Evolutionary conservation across 129 eudicot species (phyloP).

Genomic region (Saussurea involucrata): DNA sequence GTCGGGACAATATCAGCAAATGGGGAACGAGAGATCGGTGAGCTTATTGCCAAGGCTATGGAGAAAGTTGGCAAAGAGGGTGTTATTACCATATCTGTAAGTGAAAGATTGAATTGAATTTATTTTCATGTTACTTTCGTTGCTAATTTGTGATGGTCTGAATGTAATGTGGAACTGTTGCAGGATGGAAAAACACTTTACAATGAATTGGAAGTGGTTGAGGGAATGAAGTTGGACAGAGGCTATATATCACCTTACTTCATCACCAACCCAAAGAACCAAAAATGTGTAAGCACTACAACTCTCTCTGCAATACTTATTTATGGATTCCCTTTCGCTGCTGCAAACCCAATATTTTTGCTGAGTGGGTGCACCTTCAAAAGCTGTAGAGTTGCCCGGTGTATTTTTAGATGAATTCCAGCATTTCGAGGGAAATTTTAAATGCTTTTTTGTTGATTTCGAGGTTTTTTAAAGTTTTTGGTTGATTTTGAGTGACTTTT

Average conservation of each 20-base stretch:
- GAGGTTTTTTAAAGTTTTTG: no score
- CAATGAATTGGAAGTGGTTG: constrained; percentile 60
- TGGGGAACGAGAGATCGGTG: constrained; percentile 53
- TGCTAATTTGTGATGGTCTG: not conserved
- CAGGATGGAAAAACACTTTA: constrained; percentile 64
- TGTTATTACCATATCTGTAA: constrained; percentile 45
- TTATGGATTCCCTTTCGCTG: not conserved
- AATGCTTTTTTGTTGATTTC: no score
- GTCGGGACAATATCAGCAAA: constrained; percentile 59
- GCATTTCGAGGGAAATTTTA: no score
- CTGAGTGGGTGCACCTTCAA: no score
- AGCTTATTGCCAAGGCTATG: constrained; percentile 55
- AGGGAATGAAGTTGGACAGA: constrained; percentile 67
- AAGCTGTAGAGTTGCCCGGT: no score
- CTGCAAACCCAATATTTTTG: no score
- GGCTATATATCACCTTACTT: constrained; percentile 65
- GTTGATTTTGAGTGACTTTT: no score
- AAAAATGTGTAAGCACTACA: constrained; percentile 50
- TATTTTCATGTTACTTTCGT: not conserved
- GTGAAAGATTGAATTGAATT: not conserved
- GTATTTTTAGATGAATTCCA: no score
- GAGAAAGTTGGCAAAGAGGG: constrained; percentile 56
- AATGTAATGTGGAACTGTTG: constrained; percentile 4
- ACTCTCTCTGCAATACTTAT: not conserved
- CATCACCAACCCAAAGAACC: constrained; percentile 53